Conservation (phyloP, 345 rosid species). For the Noccaea bulbosa region DNA sequence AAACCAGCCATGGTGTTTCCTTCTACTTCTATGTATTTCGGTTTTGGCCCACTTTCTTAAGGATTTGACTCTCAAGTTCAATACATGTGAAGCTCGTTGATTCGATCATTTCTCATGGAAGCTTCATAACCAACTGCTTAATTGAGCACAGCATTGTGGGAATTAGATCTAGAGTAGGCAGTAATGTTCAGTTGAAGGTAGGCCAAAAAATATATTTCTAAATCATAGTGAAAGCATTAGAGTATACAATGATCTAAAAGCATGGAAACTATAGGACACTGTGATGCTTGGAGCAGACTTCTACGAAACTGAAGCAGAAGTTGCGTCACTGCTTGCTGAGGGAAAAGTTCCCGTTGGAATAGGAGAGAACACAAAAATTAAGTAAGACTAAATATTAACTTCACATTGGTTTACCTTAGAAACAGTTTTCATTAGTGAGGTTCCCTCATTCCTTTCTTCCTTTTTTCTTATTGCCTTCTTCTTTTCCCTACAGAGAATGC, state of each 20-base stretch:
- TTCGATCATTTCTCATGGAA: constrained; percentile 91
- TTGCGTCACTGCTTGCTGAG: constrained; percentile 61
- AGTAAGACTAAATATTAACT: constrained; percentile 45
- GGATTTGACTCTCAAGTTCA: constrained; percentile 26
- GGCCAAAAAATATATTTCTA: constrained; percentile 8
- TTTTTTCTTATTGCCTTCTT: constrained; percentile 4
- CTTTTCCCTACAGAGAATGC: constrained; percentile 64
- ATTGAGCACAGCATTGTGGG: constrained; percentile 91
- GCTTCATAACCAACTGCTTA: constrained; percentile 70
- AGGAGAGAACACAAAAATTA: constrained; percentile 83
- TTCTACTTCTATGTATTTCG: neutral
- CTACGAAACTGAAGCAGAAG: constrained; percentile 84
- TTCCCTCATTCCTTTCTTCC: constrained; percentile 11
- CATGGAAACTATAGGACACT: constrained; percentile 63
- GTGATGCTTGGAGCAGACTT: constrained; percentile 93
- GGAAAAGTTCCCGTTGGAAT: constrained; percentile 78
- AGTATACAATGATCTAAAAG: constrained; percentile 26
- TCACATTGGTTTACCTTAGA: constrained; percentile 29
- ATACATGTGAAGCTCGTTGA: constrained; percentile 62
- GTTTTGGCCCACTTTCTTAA: constrained; percentile 14
- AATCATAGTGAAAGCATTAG: constrained; percentile 10
- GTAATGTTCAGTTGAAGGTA: constrained; percentile 83
- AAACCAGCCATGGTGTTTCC: constrained; percentile 1
- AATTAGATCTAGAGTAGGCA: constrained; percentile 81
- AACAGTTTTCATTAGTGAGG: constrained; percentile 17